These are phyloP conservation scores for Zea luxurians DNA, from an alignment of 176 grass and related monocot species.

Conservation along the genomic window DNA sequence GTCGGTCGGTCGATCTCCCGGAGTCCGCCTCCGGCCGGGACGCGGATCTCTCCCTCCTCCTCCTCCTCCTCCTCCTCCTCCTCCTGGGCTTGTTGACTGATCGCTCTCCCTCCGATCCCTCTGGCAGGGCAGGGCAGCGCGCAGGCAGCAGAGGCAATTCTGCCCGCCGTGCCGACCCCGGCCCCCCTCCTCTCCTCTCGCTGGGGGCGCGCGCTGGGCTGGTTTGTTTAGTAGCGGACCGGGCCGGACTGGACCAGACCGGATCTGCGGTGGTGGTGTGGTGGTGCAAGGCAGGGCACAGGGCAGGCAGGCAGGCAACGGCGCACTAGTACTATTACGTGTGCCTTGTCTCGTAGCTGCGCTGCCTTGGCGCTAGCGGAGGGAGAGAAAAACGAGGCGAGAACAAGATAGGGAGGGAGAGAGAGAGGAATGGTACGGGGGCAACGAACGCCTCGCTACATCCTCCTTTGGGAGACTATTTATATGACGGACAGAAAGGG, in stretches of 20 bases:
- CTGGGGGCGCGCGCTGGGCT: neutral
- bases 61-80: neutral
- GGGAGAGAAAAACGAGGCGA: neutral
- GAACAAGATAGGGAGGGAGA: no score
- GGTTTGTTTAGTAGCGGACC: neutral
- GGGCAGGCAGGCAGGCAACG: neutral
- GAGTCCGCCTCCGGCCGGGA: neutral
- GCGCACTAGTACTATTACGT: slow-evolving; percentile 4
- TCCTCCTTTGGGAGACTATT: no score
- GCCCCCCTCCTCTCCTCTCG: neutral
- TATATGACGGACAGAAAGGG: no score
- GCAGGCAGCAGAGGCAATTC: neutral
- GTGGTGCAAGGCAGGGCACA: neutral
- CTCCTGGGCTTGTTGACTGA: neutral
- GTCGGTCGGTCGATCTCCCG: neutral
- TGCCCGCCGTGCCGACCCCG: neutral
- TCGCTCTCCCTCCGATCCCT: neutral
- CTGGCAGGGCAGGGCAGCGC: slow-evolving; percentile 22
- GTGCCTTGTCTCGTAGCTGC: slow-evolving; percentile 47
- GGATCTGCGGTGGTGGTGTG: slow-evolving; percentile 10
- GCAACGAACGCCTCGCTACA: no score
- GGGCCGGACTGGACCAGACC: neutral
- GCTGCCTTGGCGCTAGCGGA: neutral
- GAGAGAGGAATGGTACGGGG: no score
- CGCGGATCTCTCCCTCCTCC: neutral